Evolutionary conservation across 2,329 filamentous ascomycete genomes (phyloP).

Genomic region (Colletotrichum sp.): DNA sequence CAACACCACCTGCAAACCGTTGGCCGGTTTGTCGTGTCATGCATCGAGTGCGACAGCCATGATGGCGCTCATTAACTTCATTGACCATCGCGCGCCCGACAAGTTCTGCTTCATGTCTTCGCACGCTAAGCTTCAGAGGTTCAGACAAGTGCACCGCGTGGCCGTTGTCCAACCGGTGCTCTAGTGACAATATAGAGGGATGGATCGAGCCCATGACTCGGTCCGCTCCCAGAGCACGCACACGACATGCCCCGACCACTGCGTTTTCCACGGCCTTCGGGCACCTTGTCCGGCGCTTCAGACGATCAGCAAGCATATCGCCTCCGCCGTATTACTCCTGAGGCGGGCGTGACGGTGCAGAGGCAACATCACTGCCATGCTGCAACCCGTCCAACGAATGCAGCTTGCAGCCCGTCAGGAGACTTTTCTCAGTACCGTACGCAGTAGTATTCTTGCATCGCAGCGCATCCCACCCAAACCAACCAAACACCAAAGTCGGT

Average conservation of each 20-base stretch:
- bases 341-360: not conserved
- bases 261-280: not conserved
- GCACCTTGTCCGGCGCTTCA: not conserved
- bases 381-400: not conserved
- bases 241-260: not conserved
- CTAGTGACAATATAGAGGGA: not conserved
- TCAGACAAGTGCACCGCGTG: not conserved
- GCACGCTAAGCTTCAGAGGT: not conserved
- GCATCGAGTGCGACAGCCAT: not conserved
- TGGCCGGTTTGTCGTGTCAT: not conserved
- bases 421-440: not conserved
- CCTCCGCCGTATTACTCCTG: not conserved
- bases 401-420: conserved; percentile 1
- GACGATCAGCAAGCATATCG: not conserved
- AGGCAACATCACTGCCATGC: not conserved
- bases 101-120: not conserved
- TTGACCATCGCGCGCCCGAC: not conserved
- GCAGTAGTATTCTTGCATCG: not conserved
- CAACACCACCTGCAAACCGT: not conserved
- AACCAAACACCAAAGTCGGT: not conserved
- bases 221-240: not conserved
- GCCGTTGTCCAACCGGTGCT: not conserved
- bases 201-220: conserved; percentile 8
- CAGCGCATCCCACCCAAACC: not conserved
- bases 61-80: not conserved